These are phyloP conservation scores for Diaporthe citrichinensis DNA, from an alignment of 2,329 filamentous ascomycete species.

Conservation along the genomic window DNA sequence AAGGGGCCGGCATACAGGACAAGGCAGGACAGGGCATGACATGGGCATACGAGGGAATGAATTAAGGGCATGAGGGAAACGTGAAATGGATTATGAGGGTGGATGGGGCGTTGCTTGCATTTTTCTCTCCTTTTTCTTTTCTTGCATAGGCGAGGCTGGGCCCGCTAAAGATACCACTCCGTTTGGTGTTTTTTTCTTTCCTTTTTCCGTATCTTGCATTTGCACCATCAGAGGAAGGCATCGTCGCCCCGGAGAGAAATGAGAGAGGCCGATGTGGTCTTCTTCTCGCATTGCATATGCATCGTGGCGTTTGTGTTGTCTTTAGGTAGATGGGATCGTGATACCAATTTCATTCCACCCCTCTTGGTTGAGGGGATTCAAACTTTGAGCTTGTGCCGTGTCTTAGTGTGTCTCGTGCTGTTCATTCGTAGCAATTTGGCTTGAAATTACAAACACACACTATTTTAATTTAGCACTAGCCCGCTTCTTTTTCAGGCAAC, in stretches of 20 bases:
- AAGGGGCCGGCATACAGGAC: not conserved
- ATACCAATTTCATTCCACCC: slow-evolving; percentile 18
- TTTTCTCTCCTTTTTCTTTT: not conserved
- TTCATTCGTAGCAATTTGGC: not conserved
- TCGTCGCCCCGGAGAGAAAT: not conserved
- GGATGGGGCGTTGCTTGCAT: slow-evolving; percentile 16
- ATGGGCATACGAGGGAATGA: slow-evolving; percentile 17
- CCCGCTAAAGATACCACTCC: slow-evolving; percentile 24
- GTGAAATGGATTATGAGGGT: slow-evolving; percentile 14
- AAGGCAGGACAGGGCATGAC: not conserved
- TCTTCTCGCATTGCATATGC: slow-evolving; percentile 23
- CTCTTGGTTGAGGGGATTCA: not conserved
- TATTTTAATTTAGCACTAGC: not conserved
- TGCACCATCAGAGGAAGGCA: slow-evolving; percentile 22
- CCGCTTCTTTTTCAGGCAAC: not conserved
- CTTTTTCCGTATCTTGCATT: not conserved
- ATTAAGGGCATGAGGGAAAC: slow-evolving; percentile 11
- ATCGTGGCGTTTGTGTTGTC: slow-evolving; percentile 4
- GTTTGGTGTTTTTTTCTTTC: not conserved
- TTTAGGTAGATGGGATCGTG: slow-evolving; percentile 30
- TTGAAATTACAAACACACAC: slow-evolving; percentile 4
- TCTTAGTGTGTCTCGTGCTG: not conserved
- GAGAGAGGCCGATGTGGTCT: not conserved
- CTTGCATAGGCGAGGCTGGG: slow-evolving; percentile 30
- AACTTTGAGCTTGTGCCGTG: not conserved